Evolutionary conservation across 2,329 filamentous ascomycete species (phyloP).

Genomic region (Verticillium alfalfae): DNA sequence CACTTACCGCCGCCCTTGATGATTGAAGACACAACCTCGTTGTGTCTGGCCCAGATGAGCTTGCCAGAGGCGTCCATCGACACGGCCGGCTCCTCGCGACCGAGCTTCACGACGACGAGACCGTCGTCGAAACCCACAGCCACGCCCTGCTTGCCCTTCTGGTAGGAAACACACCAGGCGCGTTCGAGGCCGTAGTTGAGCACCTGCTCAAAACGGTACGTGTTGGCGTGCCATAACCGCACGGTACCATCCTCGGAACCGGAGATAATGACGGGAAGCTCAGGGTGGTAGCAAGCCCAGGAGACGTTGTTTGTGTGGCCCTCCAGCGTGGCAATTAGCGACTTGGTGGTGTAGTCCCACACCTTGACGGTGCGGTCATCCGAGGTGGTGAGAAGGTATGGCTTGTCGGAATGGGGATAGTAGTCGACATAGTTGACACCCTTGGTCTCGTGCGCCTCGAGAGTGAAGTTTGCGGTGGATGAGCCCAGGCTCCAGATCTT

Average conservation of each 20-base stretch:
- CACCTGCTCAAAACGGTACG: conserved; percentile 91
- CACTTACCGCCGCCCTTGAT: conserved; percentile 76
- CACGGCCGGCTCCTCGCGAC: conserved; percentile 91
- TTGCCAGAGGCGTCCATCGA: conserved; percentile 97
- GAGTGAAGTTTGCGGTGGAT: conserved; percentile 88
- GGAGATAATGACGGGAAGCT: conserved; percentile 93
- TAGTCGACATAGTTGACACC: conserved; percentile 98
- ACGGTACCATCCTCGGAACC: conserved; percentile 96
- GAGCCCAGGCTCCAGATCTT: conserved; percentile 98
- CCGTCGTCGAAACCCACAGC: conserved; percentile 97
- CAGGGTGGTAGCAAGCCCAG: conserved; percentile 96
- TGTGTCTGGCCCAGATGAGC: conserved; percentile 92
- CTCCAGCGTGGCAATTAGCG: conserved; percentile 90
- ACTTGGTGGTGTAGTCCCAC: conserved; percentile 99
- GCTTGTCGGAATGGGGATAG: conserved; percentile 68
- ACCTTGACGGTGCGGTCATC: conserved; percentile 82
- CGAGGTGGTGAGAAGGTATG: conserved; percentile 91
- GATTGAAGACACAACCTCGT: conserved; percentile 88
- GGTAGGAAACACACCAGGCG: conserved; percentile 96
- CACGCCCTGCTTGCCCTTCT: conserved; percentile 88
- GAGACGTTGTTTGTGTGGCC: conserved; percentile 98
- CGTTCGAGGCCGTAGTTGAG: conserved; percentile 93
- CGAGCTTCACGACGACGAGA: conserved; percentile 96
- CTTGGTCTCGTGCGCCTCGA: conserved; percentile 95
- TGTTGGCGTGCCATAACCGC: conserved; percentile 98